These are phyloP conservation scores for Scheffersomyces titani DNA, from an alignment of 1,139 yeast species.

Conservation along the genomic window DNA sequence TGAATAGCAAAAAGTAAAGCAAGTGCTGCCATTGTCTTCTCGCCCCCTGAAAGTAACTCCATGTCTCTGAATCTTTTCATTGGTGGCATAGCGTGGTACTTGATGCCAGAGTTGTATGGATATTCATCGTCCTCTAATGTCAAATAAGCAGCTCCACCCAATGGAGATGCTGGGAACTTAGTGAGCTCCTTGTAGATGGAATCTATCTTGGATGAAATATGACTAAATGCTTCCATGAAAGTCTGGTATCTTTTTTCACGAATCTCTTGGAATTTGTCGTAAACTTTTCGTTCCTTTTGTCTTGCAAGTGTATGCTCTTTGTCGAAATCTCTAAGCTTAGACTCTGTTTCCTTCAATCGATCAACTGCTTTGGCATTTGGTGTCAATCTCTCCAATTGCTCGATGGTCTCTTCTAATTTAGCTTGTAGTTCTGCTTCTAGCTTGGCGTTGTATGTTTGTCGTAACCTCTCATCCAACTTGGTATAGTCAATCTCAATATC, in stretches of 20 bases:
- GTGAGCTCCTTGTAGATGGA: conserved; percentile 87
- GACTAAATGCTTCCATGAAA: conserved; percentile 75
- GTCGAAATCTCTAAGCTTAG: conserved; percentile 60
- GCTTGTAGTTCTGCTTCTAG: conserved; percentile 53
- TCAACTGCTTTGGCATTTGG: conserved; percentile 84
- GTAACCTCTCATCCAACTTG: conserved; percentile 47
- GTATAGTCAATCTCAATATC: conserved; percentile 59
- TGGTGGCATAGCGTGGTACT: conserved; percentile 96
- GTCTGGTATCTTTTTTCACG: conserved; percentile 58
- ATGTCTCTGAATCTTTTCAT: conserved; percentile 90
- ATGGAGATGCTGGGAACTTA: conserved; percentile 61
- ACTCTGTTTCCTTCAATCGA: conserved; percentile 69
- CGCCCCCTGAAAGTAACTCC: conserved; percentile 95
- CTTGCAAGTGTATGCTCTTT: conserved; percentile 66
- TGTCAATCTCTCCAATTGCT: conserved; percentile 61
- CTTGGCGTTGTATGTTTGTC: conserved; percentile 33
- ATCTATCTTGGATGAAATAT: conserved; percentile 73
- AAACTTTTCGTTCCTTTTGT: conserved; percentile 57
- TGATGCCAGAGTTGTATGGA: conserved; percentile 80
- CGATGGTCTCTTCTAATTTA: conserved; percentile 28
- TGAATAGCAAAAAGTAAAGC: conserved; percentile 91
- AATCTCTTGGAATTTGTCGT: conserved; percentile 59
- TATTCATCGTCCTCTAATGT: conserved; percentile 88
- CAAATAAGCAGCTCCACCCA: conserved; percentile 92
- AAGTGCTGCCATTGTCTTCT: conserved; percentile 93